Conservation (phyloP, 129 eudicot species). For the Centella asiatica region DNA sequence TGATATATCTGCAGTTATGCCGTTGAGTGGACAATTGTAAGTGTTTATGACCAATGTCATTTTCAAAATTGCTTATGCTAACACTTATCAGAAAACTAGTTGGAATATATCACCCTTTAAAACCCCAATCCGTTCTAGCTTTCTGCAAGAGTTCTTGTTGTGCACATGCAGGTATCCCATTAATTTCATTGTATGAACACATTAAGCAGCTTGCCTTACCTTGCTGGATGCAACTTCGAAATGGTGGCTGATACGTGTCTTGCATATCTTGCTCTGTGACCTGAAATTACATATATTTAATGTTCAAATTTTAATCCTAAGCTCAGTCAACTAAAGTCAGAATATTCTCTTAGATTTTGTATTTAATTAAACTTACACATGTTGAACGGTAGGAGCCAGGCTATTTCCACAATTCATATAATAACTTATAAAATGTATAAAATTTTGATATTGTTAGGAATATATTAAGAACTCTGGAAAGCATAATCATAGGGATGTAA, state of each 20-base stretch:
- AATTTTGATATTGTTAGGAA: too few species aligned
- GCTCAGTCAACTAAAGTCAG: not conserved
- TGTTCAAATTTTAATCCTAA: not conserved
- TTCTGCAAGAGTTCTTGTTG: constrained; percentile 54
- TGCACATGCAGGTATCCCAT: constrained; percentile 91
- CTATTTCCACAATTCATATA: too few species aligned
- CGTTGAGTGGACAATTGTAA: constrained; percentile 18
- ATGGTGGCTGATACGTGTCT: constrained; percentile 91
- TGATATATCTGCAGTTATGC: constrained; percentile 52
- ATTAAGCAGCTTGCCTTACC: constrained; percentile 97
- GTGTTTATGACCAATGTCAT: constrained; percentile 9
- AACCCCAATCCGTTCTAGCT: constrained; percentile 84
- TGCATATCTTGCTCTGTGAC: constrained; percentile 88
- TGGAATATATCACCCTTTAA: constrained; percentile 57
- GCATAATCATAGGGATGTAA: too few species aligned
- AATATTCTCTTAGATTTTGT: not conserved
- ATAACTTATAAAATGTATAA: too few species aligned
- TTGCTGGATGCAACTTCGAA: constrained; percentile 67
- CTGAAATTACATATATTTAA: constrained; percentile 28
- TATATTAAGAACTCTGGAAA: too few species aligned
- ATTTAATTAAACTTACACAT: too few species aligned
- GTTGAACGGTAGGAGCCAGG: too few species aligned
- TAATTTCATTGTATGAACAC: constrained; percentile 93
- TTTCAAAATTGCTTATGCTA: not conserved
- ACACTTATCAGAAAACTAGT: constrained; percentile 5